Conservation (phyloP, 106 monocot species). For the Agapanthus africanus region DNA sequence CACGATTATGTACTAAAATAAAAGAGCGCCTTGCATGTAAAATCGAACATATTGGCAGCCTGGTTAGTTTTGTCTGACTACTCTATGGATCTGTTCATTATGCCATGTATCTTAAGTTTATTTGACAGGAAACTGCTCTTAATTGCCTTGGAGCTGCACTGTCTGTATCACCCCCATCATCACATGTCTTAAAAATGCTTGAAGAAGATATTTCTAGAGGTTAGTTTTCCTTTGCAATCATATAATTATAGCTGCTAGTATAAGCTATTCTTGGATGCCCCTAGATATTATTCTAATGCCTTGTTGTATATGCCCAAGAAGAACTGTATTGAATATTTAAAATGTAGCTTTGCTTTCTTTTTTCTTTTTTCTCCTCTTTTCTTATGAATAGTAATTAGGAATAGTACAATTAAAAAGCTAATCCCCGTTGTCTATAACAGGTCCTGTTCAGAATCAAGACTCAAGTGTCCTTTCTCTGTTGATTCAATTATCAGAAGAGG, state of each 20-base stretch:
- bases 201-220: slow-evolving; percentile 42
- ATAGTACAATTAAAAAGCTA: too few relatives aligned
- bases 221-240: slow-evolving; percentile 17
- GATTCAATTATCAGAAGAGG: slow-evolving; percentile 34
- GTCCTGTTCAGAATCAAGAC: slow-evolving; percentile 15
- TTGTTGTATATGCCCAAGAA: background rate
- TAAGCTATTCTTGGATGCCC: background rate
- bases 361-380: background rate
- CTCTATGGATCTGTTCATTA: background rate
- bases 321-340: background rate
- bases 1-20: slow-evolving; percentile 25
- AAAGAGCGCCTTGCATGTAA: slow-evolving; percentile 23
- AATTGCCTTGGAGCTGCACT: slow-evolving; percentile 65
- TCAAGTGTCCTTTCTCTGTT: slow-evolving; percentile 30
- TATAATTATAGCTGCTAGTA: background rate
- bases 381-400: too few relatives aligned
- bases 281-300: background rate
- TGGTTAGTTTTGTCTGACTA: slow-evolving; percentile 38
- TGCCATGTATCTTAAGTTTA: slow-evolving; percentile 13
- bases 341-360: background rate
- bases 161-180: slow-evolving; percentile 63
- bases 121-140: slow-evolving; percentile 54
- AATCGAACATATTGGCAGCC: slow-evolving; percentile 29
- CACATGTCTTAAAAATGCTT: slow-evolving; percentile 42
- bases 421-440: slow-evolving; percentile 15